phyloP scores from a whole-genome alignment of 352 stramenopile species.

The Phytophthora sansomeana region DNA sequence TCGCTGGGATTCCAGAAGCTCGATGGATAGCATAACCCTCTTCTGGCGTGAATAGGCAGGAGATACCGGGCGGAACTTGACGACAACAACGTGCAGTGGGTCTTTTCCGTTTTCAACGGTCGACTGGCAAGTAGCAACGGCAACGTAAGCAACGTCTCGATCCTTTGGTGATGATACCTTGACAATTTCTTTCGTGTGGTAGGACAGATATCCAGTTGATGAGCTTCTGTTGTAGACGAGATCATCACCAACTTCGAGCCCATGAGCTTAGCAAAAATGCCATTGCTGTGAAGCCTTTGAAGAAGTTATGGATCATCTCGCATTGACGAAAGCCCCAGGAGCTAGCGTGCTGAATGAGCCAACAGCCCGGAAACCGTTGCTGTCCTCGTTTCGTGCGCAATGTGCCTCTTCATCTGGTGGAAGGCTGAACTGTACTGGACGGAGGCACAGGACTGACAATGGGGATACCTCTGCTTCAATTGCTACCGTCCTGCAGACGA shows the following conservation, averaged over 20 bases:
- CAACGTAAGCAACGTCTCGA: conserved; percentile 1
- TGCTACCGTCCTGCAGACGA: too few species aligned
- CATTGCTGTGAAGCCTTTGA: too few species aligned
- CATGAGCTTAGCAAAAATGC: background rate
- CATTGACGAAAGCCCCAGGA: background rate
- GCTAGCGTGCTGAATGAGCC: background rate
- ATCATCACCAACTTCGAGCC: background rate
- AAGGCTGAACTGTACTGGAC: conserved; percentile 19
- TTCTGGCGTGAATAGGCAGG: conserved; percentile 16
- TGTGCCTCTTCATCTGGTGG: conserved; percentile 19
- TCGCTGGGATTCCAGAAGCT: conserved; percentile 5
- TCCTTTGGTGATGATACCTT: conserved; percentile 20
- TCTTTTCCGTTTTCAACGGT: conserved; percentile 37
- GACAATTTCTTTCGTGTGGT: conserved; percentile 8
- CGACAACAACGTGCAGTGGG: conserved; percentile 18
- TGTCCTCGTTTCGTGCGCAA: conserved; percentile 38
- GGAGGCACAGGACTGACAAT: conserved; percentile 8
- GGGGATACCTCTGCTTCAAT: too few species aligned
- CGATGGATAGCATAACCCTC: background rate
- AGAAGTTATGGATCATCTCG: too few species aligned
- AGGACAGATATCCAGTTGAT: too few species aligned
- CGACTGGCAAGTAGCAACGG: conserved; percentile 10
- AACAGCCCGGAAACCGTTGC: conserved; percentile 27
- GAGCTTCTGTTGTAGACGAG: too few species aligned
- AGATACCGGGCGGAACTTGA: conserved; percentile 27